Evolutionary conservation across 2,329 filamentous ascomycete genomes (phyloP).

Genomic region (Aspergillus fischeri): DNA sequence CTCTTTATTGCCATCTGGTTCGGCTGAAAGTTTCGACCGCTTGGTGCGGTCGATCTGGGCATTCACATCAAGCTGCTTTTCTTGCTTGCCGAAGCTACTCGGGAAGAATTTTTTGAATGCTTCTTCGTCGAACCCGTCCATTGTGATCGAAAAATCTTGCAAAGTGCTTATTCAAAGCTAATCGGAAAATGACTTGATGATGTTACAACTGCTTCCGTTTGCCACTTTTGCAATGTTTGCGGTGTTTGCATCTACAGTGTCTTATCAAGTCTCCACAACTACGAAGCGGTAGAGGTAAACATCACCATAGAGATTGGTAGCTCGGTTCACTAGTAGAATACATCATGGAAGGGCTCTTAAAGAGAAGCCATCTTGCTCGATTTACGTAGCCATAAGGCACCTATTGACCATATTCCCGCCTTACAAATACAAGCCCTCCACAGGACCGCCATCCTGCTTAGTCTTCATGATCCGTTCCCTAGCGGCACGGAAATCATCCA

Average conservation of each 20-base stretch:
- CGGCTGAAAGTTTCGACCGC: slow-evolving; percentile 48
- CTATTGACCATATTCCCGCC: slow-evolving; percentile 12
- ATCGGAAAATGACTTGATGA: slow-evolving; percentile 1
- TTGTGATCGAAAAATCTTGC: slow-evolving; percentile 13
- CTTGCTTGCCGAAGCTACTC: slow-evolving; percentile 77
- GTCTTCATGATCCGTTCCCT: slow-evolving; percentile 95
- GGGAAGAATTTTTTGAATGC: slow-evolving; percentile 63
- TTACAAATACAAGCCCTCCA: slow-evolving; percentile 98
- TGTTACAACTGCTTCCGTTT: slow-evolving; percentile 5
- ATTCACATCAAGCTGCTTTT: slow-evolving; percentile 66
- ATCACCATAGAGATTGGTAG: background rate
- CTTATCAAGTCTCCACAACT: background rate
- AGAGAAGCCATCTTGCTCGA: slow-evolving; percentile 2
- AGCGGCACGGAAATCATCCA: slow-evolving; percentile 93
- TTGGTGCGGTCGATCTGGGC: slow-evolving; percentile 78
- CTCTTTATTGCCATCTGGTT: slow-evolving; percentile 22
- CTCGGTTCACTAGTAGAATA: slow-evolving; percentile 21
- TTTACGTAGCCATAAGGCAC: slow-evolving; percentile 8
- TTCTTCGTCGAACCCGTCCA: slow-evolving; percentile 45
- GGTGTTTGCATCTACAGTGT: slow-evolving; percentile 9
- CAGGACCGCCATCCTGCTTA: slow-evolving; percentile 93
- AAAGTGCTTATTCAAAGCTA: background rate
- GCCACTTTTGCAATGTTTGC: slow-evolving; percentile 25
- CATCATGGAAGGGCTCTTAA: slow-evolving; percentile 12
- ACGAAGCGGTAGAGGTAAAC: background rate